These are phyloP conservation scores for Blastomyces gilchristii DNA, from an alignment of 2,329 filamentous ascomycete genomes.

Conservation along the genomic window DNA sequence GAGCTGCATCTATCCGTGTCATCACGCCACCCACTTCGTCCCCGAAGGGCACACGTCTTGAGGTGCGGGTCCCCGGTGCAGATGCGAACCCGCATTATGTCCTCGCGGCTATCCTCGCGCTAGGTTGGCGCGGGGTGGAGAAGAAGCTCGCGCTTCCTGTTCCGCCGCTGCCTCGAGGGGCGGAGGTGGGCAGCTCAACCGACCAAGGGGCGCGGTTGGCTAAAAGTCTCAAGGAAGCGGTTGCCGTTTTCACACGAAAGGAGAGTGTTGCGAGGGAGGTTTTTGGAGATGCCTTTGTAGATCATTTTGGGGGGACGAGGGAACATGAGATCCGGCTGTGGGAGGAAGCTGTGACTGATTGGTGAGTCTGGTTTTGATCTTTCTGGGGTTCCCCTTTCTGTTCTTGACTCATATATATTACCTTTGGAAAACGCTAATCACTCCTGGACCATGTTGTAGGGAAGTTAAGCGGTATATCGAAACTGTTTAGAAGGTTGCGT, in stretches of 20 bases:
- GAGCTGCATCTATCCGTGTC: constrained; percentile 78
- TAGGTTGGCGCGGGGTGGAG: constrained; percentile 85
- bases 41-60: constrained; percentile 77
- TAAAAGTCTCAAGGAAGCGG: constrained; percentile 77
- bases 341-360: constrained; percentile 96
- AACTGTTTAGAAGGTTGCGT: constrained; percentile 44
- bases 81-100: constrained; percentile 86
- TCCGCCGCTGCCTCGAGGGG: constrained; percentile 72
- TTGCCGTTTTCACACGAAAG: constrained; percentile 60
- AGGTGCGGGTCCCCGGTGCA: constrained; percentile 87
- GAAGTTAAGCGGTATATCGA: constrained; percentile 70
- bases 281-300: constrained; percentile 89
- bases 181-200: constrained; percentile 61
- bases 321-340: constrained; percentile 84
- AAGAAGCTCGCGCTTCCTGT: constrained; percentile 78
- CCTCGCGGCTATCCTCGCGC: constrained; percentile 71
- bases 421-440: constrained; percentile 10
- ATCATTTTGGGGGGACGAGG: constrained; percentile 85
- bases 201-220: constrained; percentile 71
- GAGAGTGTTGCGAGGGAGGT: constrained; percentile 87
- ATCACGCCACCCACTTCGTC: constrained; percentile 82
- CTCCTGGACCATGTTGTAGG: constrained; percentile 35
- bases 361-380: constrained; percentile 48
- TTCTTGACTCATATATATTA: constrained; percentile 5
- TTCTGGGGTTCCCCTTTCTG: neutral